phyloP scores from a whole-genome alignment of 495 filamentous ascomycete genomes.

The Xylaria intraflava region DNA sequence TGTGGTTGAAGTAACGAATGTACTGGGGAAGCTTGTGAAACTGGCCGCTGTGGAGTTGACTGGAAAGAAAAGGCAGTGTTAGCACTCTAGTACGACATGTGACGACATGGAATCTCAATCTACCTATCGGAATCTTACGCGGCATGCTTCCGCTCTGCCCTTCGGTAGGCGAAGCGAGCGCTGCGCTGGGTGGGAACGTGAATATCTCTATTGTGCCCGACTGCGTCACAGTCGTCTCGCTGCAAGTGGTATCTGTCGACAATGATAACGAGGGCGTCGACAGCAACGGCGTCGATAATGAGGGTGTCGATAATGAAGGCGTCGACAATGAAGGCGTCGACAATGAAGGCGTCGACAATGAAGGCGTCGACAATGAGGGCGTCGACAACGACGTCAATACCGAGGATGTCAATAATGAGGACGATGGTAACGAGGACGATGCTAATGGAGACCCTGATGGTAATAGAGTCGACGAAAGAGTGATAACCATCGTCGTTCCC shows the following conservation, averaged over 20 bases:
- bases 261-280: not conserved
- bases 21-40: constrained; percentile 13
- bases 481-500: constrained; percentile 12
- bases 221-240: constrained; percentile 6
- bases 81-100: not conserved
- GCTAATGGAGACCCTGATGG: not conserved
- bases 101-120: not conserved
- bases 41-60: constrained; percentile 1
- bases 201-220: constrained; percentile 1
- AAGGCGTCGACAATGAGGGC: not conserved
- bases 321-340: too few relatives aligned
- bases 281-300: not conserved
- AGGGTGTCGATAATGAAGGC: not conserved
- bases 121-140: constrained; percentile 4
- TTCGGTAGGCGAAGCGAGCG: not conserved
- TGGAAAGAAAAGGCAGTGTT: not conserved
- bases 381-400: not conserved
- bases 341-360: not conserved
- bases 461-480: constrained; percentile 10
- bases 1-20: constrained; percentile 23
- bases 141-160: not conserved
- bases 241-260: constrained; percentile 10
- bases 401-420: too few relatives aligned
- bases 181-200: not conserved
- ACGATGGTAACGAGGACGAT: not conserved